Base-by-base conservation (phyloP, 805 yeast genomes). In the Myxozyma udenii region DNA sequence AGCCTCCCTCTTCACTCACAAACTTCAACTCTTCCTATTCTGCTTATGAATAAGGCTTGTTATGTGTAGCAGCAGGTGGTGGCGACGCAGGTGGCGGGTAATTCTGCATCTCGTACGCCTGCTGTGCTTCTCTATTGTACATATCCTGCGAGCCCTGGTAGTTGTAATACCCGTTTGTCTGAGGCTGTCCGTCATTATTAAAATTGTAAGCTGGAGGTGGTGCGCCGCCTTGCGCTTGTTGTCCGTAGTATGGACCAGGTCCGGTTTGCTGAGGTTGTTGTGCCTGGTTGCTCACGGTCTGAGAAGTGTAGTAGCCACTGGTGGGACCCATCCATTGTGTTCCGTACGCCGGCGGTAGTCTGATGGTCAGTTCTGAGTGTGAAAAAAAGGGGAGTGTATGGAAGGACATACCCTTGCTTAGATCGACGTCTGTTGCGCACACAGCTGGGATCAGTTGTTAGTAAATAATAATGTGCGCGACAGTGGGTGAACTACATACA, bases 281-380 rank as follows among this genome's bases (percentile, higher is more conserved):
- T 18, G 39, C 19, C 12, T 24, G 32, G 48, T 36, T 35, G 41
- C 16, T 5, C 41, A 35, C n/a, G 24, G 14, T 3, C 26, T 16
- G 6, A 23, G 16, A 3, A 19, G 36, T 23, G 38, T 26, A n/a
- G 46, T 47, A 51, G 26, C 57, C 57, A 16, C 48, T 35, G 25
- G 48, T 37, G 6, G 44, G 50, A 16, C 53, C 51, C 50, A 53
- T 41, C 57, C 57, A 53, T 1, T 47, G 42, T 11, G 57, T 53
- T n/a, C 53, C 57, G 37, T 45, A 48, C 11, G 53, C 46, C 7
- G 57, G 57, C 14, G 57, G 57, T 16, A 48, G 50, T 14, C 56
- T 48, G 25, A 6, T 30, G 25, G 2, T 6, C 16, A 14, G 38
- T 3, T 3, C 37, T 11, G 40, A n/a, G n/a, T 35, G 16, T n/a